A percentile compares a stretch with the other conserved stretches of the same genome.
Evolutionary conservation across 2,329 filamentous ascomycete genomes (phyloP).

Genomic region (Myrmaecium sp.): DNA sequence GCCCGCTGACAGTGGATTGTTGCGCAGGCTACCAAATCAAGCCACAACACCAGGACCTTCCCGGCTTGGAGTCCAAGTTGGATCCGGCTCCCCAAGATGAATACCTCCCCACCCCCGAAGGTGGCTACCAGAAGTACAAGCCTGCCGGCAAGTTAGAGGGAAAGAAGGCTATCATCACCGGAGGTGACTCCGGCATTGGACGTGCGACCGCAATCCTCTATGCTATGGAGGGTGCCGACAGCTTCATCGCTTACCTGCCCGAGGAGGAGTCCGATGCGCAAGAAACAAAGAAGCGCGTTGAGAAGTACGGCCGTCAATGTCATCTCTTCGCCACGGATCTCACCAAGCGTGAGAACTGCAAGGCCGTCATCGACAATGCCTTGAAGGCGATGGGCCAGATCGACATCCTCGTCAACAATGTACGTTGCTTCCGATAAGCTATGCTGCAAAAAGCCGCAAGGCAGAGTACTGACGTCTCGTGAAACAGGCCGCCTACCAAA

Average conservation of each 20-base stretch:
- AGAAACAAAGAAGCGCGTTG: conserved; percentile 54
- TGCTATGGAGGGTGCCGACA: conserved; percentile 64
- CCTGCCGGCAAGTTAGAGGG: conserved; percentile 59
- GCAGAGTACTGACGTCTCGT: not conserved
- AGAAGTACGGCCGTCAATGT: conserved; percentile 49
- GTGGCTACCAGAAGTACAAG: conserved; percentile 53
- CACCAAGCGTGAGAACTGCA: conserved; percentile 48
- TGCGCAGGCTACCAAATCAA: conserved; percentile 29
- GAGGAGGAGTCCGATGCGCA: conserved; percentile 62
- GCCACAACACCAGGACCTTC: conserved; percentile 32
- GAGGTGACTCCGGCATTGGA: conserved; percentile 66
- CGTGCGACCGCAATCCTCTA: conserved; percentile 60
- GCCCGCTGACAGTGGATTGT: conserved; percentile 3
- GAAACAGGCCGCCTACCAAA: conserved; percentile 46
- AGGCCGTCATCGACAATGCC: conserved; percentile 50
- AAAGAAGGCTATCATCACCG: conserved; percentile 64
- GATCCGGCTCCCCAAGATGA: conserved; percentile 42
- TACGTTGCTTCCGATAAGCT: too few relatives aligned
- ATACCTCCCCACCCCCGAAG: conserved; percentile 49
- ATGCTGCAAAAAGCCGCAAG: conserved; percentile 48
- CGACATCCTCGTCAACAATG: conserved; percentile 61
- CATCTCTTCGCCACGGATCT: conserved; percentile 49
- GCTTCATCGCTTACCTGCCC: conserved; percentile 55
- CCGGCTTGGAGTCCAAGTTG: conserved; percentile 39
- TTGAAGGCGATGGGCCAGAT: conserved; percentile 49